Conservation (phyloP, 176 grass and related monocot species). For the Dendrocalamus sinicus region DNA sequence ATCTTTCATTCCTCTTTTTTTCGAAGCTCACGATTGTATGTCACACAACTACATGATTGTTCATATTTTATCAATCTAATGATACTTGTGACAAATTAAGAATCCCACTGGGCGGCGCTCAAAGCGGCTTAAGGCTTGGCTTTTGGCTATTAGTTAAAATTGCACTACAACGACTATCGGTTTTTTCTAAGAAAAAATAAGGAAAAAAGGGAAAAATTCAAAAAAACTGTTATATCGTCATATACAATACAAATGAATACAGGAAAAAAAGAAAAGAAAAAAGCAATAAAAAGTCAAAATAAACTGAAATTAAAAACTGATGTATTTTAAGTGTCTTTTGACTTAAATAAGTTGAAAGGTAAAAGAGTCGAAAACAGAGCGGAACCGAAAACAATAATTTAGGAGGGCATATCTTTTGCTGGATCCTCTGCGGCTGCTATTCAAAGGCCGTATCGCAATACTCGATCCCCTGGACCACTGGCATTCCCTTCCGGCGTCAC, state of each 20-base stretch:
- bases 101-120: not conserved
- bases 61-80: slow-evolving; percentile 17
- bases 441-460: slow-evolving; percentile 30
- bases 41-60: not conserved
- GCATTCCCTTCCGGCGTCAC: slow-evolving; percentile 25
- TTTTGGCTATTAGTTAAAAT: too few species aligned
- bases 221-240: too few species aligned
- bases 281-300: too few species aligned
- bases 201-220: too few species aligned
- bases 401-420: slow-evolving; percentile 6
- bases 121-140: too few species aligned
- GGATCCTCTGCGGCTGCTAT: slow-evolving; percentile 24
- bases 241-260: too few species aligned
- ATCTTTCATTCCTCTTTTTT: slow-evolving; percentile 7
- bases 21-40: not conserved
- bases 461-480: slow-evolving; percentile 44
- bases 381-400: too few species aligned
- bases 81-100: slow-evolving; percentile 39
- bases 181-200: too few species aligned
- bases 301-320: rapidly evolving
- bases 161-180: rapidly evolving
- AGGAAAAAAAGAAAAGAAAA: rapidly evolving
- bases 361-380: too few species aligned
- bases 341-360: too few species aligned
- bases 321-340: rapidly evolving